Evolutionary conservation across 2,329 filamentous ascomycete species (phyloP), one percentile per base, ranked within the genome.

Genomic region (Ascochyta pisi): DNA sequence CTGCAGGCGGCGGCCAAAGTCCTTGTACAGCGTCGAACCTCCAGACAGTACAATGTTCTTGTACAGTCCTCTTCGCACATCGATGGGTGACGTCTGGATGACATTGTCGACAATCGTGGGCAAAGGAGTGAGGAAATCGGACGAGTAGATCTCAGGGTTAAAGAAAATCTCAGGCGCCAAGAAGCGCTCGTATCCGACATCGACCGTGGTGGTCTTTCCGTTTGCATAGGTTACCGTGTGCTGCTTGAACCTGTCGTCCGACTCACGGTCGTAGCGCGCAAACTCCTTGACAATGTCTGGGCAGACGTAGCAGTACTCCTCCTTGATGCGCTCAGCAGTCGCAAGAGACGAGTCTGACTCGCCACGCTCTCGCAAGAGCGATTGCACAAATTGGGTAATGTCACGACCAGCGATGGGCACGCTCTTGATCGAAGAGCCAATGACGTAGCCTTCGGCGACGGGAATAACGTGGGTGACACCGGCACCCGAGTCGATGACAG

Each of bases 201-300:
- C 96, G 42, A 99, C 92, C 1, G 83, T 85, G 22, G 94, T 88
- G 67, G 90, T 88, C 66, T 90, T 89, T 61, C 95, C 95, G 67
- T 93, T 94, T 24, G 92, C 89, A 57, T 95, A 88, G 54, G 86
- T 87, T 55, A 97, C 92, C 19, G 89, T 87, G 78, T 99, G 93
- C 80, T 96, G 92, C 68, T 89, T 84, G 80, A 99, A 96, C 43
- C 92, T 88, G 68, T 91, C 79, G 50, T 77, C 91, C 56, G 92
- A 90, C 76, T 99, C 96, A 50, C 90, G 89, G 77, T 99, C 95
- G 81, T 93, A 99, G 65, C 91, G 89, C 57, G 90, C 86, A 73
- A 98, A 99, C 75, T 99, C 95, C 83, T 98, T 99, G 73, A 99
- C 95, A 60, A 99, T 98, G 76, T 99, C 95, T 15, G 96, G 95